Percentiles rank a stretch among this genome's conserved stretches.
phyloP scores from a whole-genome alignment of 495 filamentous ascomycete genomes.

The Aspergillus ellipticus region DNA sequence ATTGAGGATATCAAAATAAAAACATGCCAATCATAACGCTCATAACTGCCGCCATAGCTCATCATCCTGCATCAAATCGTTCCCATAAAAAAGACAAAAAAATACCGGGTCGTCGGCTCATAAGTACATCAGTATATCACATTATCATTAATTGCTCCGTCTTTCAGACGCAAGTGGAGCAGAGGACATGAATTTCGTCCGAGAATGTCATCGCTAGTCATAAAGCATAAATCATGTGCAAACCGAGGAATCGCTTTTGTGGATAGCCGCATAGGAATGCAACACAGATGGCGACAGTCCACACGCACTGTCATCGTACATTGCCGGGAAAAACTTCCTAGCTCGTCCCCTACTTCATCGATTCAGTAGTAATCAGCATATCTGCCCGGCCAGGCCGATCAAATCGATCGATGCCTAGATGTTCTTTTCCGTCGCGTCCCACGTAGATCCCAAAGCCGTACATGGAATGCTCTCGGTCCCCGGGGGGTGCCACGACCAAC shows the following conservation, averaged over 20 bases:
- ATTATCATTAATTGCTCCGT: slow-evolving; percentile 16
- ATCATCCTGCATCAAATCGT: no score
- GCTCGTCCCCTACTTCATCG: slow-evolving; percentile 27
- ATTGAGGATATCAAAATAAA: no score
- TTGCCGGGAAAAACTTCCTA: not conserved
- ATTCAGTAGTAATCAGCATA: slow-evolving; percentile 42
- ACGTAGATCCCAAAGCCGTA: slow-evolving; percentile 63
- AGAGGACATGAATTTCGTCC: not conserved
- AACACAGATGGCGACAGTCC: not conserved
- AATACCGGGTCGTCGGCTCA: not conserved
- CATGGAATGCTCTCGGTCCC: slow-evolving; percentile 44
- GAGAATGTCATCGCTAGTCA: not conserved
- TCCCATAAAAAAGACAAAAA: not conserved
- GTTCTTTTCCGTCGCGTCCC: slow-evolving; percentile 60
- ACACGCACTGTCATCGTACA: slow-evolving; percentile 1
- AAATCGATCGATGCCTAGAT: slow-evolving; percentile 62
- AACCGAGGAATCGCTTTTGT: not conserved
- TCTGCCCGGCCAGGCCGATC: slow-evolving; percentile 42
- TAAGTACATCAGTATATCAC: slow-evolving; percentile 12
- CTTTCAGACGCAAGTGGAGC: not conserved
- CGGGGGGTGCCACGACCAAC: slow-evolving; percentile 47
- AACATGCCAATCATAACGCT: no score
- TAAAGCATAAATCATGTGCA: slow-evolving; percentile 7
- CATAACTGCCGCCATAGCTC: no score
- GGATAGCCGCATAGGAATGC: not conserved